Base-by-base conservation (phyloP, 306 rosid genomes). In the Inga oerstediana region DNA sequence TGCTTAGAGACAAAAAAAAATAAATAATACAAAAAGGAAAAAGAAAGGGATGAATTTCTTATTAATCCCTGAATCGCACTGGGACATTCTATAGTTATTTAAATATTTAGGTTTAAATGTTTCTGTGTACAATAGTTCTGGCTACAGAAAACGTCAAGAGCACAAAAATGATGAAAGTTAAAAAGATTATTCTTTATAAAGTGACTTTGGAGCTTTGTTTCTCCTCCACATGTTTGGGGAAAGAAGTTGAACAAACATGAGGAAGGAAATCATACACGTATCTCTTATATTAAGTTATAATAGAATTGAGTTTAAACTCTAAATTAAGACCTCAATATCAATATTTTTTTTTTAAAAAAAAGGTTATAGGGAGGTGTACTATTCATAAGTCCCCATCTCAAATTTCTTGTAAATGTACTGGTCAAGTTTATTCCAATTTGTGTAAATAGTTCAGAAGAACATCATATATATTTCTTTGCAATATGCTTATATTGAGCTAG, bases 121-220 rank as follows among this genome's bases (percentile, higher is more conserved):
- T 64, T 11, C 41, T 27, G 39, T 13, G 37, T 64, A 49, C 54
- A 0, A 12, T 12, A 13, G 17, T 34, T 34, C 22, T 66, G 12
- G 13, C 6, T 34, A 12, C 13, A 66, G 72, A 66, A 66, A 34
- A 22, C 74, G 79, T 84, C 82, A 81, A 37, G 65, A 59, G 75
- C 79, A 82, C 59, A 69, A 52, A 39, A 35, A 37, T 11, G 39
- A 75, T 41, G 39, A 74, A 41, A 49, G 72, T 66, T 5, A 34
- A 22, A 52, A 52, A 19, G 54, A 75, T 20, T 10, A 4, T 11
- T 13, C 76, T 74, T 35, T 71, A 45, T 52, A 85, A 83, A 88
- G 89, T 80, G 73, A 83, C 88, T 86, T 86, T 88, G 58, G 76
- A 68, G 32, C 59, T 10, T 15, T 0, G 32, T 79, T 12, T 79